Evolutionary conservation across 805 yeast genomes (phyloP), one percentile per base, ranked within the genome.

Genomic region (Nakazawaea wickerhamii): DNA sequence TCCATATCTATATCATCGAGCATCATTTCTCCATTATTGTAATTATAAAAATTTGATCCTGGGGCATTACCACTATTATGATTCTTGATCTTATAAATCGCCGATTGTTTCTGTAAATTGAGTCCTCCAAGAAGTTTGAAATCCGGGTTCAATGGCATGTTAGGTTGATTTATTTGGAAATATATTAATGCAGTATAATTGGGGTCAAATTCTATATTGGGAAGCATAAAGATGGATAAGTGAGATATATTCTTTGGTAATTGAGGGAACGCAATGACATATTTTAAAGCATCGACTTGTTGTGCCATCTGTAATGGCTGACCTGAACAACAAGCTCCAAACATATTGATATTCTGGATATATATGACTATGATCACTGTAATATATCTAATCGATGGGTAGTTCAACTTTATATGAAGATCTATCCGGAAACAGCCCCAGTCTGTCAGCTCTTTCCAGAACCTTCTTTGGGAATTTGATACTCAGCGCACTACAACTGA

Each of bases 151-250:
- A 48, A 48, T 47, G 58, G 48, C 49, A 61, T 45, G n/a, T 68
- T 71, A 39, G 70, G 63, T 8, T 71, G 67, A 11, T 90, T 89
- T 40, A 90, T 64, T 58, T 91, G 96, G 62, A 88, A 91, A 60
- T 84, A 93, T 2, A 93, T 86, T 32, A 91, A 71, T 0, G 97
- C 98, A 1, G 91, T 79, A 52, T 70, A 83, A 36, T 74, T 74
- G 1, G 77, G 74, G 43, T 90, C 96, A 40, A 77, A 67, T 30
- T 75, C 79, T 4, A 84, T 75, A 48, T 87, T 86, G 0, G 99
- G 99, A 1, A 93, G 70, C 38, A 90, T 64, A 58, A 93, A 93
- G 4, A 93, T 67, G 1, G 95, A 84, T 30, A 93, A 70, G 58
- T 88, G 95, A 35, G 89, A 83, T 33, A 84, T 71, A 36, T 71